Evolutionary conservation across 495 filamentous ascomycete genomes (phyloP), one percentile per base, ranked within the genome.

Genomic region (Aspergillus bridgeri): DNA sequence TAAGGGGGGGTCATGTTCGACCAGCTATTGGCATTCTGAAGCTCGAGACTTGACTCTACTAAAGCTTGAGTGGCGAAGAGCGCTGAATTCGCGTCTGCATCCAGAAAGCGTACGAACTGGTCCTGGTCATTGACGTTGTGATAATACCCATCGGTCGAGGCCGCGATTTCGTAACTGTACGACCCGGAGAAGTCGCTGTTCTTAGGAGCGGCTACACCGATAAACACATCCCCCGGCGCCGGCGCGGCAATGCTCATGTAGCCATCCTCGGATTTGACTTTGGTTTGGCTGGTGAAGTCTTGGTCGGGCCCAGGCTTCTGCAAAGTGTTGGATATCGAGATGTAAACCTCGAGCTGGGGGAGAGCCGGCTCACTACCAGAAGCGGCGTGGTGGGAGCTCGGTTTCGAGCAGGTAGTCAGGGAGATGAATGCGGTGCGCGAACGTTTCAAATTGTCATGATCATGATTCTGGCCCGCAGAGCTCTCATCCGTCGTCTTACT

Each of bases 161-260:
- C 86, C 2, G 90, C 89, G 5, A 99, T 72, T 61, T 93, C 76
- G 64, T 90, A 92, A 57, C 83, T 87, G 70, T 89, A 98, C 2
- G 65, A 69, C 8, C 85, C 86, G 0, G 69, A 68, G 58, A 82
- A 89, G 6, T 69, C 62, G 2, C 83, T 77, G 5, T 83, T 71
- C 20, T 82, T 76, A 0, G 88, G 86, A 3, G 91, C 92, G 24
- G 78, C 76, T 1, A 99, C 78, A 3, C 84, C 85, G 38, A 98
- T 80, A 65, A 86, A 96, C 18, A 96, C 76, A 64, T 89, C 82
- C 11, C 73, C 74, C 3, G 77, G 76, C 2, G 83, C 75, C 8
- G 60, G 49, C 15, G 72, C n/a, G 13, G 53, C 61, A n/a, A 65
- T 51, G 7, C 61, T 59, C 57, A 75, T 52, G 62, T 85, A 92